Base-by-base conservation (phyloP, 441 rosid species). In the Populus hybrid region DNA sequence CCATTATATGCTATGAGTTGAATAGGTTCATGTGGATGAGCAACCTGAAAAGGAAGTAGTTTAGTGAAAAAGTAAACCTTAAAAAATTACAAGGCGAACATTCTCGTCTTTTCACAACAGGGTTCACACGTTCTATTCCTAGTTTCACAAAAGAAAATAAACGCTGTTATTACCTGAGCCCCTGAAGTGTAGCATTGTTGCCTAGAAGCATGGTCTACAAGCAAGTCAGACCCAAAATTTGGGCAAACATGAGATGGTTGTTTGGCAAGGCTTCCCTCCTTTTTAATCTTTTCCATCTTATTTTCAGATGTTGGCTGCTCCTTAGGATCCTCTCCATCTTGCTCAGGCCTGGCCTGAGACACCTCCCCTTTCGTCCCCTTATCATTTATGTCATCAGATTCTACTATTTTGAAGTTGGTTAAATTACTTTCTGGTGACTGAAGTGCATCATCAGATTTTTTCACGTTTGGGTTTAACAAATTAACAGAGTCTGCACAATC, bases 101-200 rank as follows among this genome's bases (percentile, higher is more conserved):
- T 72, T 70, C 21, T 71, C 50, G 30, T 40, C 38, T 67, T 57
- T 69, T 63, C 74, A 61, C 70, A 64, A 61, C 21, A 46, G 76
- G 21, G 70, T 26, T 64, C 24, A 36, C 42, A 67, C 42, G 6
- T 14, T 57, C 42, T 42, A n/a, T 9, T 72, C 36, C 68, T 34
- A 35, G 73, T 61, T 69, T 35, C 54, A 65, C 1, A 23, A 67
- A 75, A 67, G 71, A 80, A 73, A 42, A 35, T 21, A 36, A 77
- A 69, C 76, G 65, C 16, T 40, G 57, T 54, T 18, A 42, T 76
- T 80, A 88, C 92, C 89, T 82, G 84, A 79, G 73, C 61, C n/a
- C 6, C 77, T 50, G 61, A 72, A 61, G 72, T 76, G 73, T 68
- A 70, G 26, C 70, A 67, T 50, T 76, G 84, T 61, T 74, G 80